Evolutionary conservation across 352 stramenopile species (phyloP), one percentile per base, ranked within the genome.

Genomic region (Pythium aristosporum): DNA sequence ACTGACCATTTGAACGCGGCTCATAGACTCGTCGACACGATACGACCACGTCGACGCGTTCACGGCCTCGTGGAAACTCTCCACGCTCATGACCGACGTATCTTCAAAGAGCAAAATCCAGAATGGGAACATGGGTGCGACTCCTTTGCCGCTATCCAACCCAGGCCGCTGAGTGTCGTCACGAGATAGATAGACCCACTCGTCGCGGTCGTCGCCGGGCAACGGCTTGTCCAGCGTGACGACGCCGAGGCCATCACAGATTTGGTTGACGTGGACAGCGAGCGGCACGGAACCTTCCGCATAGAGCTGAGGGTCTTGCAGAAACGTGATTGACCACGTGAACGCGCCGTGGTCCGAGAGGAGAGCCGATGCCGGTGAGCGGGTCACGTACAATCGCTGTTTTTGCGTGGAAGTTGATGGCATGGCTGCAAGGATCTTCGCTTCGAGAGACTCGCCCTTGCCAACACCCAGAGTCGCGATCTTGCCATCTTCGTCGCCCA

Each of bases 71-170:
- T 72, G 48, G n/a, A 92, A 79, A 23, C 54, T 79, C 25, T 92
- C 82, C 43, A 91, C 66, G 39, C 83, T 68, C 71, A 89, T 73
- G 16, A 79, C 50, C 6, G 84, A 61, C 1, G 73, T 67, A 28
- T 73, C 68, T n/a, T 91, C 81, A 46, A 89, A 92, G 5, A 96
- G 63, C 60, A 94, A 66, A 34, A 94, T 72, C 78, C 84, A 96
- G 50, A 87, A 91, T 12, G 87, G 87, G 28, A 90, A 87, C 73
- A 93, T 89, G 11, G 74, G 73, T 21, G 77, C 41, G 16, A 80
- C 62, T 0, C 64, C 61, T 23, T 63, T 69, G 2, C 36, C 57
- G 4, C 58, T 58, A 20, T 39, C 75, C 30, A 69, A 47, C n/a
- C 44, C 56, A 0, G 63, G 62, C 1, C 16, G 25, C 0, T 2